Evolutionary conservation across 495 filamentous ascomycete genomes (phyloP), one percentile per base, ranked within the genome.

Genomic region (Aspergillus incahuasiensis): DNA sequence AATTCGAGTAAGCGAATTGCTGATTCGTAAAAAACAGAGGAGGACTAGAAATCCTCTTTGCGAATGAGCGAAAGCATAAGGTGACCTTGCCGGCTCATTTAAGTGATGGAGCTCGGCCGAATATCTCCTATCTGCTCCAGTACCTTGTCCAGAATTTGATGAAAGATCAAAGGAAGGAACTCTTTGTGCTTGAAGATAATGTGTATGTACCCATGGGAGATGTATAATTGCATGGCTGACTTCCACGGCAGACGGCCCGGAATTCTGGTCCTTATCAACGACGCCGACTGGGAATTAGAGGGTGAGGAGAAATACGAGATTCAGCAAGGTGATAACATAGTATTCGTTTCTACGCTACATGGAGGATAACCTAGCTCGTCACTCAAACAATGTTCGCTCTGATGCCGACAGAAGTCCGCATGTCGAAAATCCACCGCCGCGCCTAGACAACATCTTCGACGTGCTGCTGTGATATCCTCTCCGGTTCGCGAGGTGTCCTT

Each of bases 261-360:
- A n/a, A 95, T 97, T 63, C 82, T 99, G 45, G 95, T 97, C 15
- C 76, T 99, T 54, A 92, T 99, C 69, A 99, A 99, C 68, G 92
- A 99, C 61, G 87, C 89, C 40, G 94, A 99, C 67, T 99, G 94
- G 94, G 92, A 97, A 72, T 82, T 99, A 13, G 95, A 97, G 71
- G 94, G 92, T 7, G 92, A 97, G 70, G 91, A 91, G 59, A 79
- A 78, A 53, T 97, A 96, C 68, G 85, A 90, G 65, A 75, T 97
- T 52, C 84, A 92, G 70, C 66, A 75, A 20, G 79, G 83, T 21
- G 94, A 99, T 72, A 92, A 88, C 63, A 88, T 99, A 64, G 75
- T 97, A 48, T 99, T 99, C 70, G 92, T 99, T 48, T 96, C 91
- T 50, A 99, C 94, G n/a, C 78, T 99, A 28, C 94, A 99, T 69